Evolutionary conservation across 2,329 filamentous ascomycete species (phyloP), one percentile per base, ranked within the genome.

Genomic region (Ascochyta pisi): DNA sequence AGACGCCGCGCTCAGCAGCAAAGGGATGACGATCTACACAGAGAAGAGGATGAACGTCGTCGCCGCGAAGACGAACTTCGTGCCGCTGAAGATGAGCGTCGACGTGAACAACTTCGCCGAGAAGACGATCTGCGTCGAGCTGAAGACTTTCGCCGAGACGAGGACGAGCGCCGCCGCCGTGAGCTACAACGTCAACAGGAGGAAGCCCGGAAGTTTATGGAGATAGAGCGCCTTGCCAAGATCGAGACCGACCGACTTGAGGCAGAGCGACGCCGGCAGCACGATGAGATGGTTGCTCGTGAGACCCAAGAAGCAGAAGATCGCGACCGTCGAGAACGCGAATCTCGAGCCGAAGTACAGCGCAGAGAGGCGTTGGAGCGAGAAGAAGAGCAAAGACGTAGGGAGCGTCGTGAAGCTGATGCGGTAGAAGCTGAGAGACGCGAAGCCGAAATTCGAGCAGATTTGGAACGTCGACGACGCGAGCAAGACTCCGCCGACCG

Each of bases 351-450:
- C 27, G 73, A 77, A 59, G 65, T 64, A 8, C 67, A 71, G 50
- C 67, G 68, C 47, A 69, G 50, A 58, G 68, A 54, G 29, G 64
- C 75, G n/a, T 56, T 63, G n/a, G 69, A 71, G 45, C 67, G 65
- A 4, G 61, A 52, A 38, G 62, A 65, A 50, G 68, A 74, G 61
- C 63, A 62, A 22, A 63, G 68, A 42, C 62, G 62, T 6, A 49
- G 54, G 15, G 67, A 73, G 55, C 69, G 68, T 39, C 65, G 58
- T 43, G 67, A 71, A 51, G 51, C 44, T 29, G 69, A 73, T 39
- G 65, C 61, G 6, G 44, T 59, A 6, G 68, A 69, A 40, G 60
- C 63, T 10, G 60, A 63, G 38, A 62, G 60, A 45, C 68, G 70
- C 10, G 71, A 75, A 53, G 66, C 64, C 31, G 69, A 71, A 39